Evolutionary conservation across 2,329 filamentous ascomycete genomes (phyloP).

Genomic region (Mycosphaerelloides madeirae): DNA sequence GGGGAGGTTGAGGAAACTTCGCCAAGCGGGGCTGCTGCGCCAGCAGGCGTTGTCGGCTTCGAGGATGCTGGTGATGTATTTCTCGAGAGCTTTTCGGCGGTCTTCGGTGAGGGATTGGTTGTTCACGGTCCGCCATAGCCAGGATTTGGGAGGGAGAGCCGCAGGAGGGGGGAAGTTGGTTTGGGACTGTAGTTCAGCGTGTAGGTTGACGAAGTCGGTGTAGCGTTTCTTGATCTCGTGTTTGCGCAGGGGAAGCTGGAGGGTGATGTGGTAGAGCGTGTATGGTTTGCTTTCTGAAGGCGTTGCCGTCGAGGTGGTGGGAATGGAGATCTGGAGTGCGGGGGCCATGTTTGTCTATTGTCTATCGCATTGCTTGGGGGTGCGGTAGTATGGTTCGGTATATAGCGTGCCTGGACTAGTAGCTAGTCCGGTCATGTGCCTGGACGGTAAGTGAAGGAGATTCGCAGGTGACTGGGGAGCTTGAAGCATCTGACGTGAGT

Average conservation of each 20-base stretch:
- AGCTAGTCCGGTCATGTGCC: no score
- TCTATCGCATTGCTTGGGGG: background rate
- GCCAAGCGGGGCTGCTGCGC: slow-evolving; percentile 69
- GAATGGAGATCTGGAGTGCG: slow-evolving; percentile 44
- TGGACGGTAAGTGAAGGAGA: no score
- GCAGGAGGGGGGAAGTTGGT: slow-evolving; percentile 62
- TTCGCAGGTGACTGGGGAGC: no score
- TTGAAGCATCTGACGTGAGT: no score
- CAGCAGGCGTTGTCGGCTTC: slow-evolving; percentile 69
- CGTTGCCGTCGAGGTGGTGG: slow-evolving; percentile 46
- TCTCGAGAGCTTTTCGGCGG: slow-evolving; percentile 63
- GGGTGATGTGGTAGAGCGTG: slow-evolving; percentile 72
- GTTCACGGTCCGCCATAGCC: slow-evolving; percentile 68
- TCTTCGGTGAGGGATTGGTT: slow-evolving; percentile 66
- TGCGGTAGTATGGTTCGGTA: background rate
- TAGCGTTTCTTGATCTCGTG: slow-evolving; percentile 77
- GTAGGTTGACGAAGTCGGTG: slow-evolving; percentile 68
- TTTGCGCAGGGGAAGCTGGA: slow-evolving; percentile 70
- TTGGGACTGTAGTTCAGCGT: slow-evolving; percentile 56
- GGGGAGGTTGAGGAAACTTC: slow-evolving; percentile 68
- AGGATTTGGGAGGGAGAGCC: slow-evolving; percentile 67
- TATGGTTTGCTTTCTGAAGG: slow-evolving; percentile 58
- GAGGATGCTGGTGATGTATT: slow-evolving; percentile 68
- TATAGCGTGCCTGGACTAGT: background rate
- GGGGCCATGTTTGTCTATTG: slow-evolving; percentile 40